These are phyloP conservation scores for Ceratonia siliqua DNA, from an alignment of 306 rosid species.

Conservation along the genomic window DNA sequence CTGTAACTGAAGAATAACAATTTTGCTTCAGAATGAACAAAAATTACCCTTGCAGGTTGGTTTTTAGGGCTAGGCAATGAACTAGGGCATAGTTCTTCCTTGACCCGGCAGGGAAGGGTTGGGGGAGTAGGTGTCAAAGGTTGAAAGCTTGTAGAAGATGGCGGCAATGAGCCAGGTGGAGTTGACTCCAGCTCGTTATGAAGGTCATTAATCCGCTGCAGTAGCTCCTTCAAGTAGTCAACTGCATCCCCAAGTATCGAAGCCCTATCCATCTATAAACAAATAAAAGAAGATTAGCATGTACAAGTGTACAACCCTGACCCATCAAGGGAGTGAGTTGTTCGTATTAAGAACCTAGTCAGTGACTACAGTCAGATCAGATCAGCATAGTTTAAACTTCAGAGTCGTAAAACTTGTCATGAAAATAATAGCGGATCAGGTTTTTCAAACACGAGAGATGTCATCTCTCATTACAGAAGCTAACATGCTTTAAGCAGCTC, in stretches of 20 bases:
- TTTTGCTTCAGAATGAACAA: background rate
- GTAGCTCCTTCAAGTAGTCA: slow-evolving; percentile 83
- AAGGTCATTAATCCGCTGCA: slow-evolving; percentile 69
- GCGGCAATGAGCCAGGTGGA: slow-evolving; percentile 53
- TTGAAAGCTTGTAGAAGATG: slow-evolving; percentile 57
- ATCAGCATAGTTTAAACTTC: slow-evolving; percentile 4
- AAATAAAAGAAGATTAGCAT: slow-evolving; percentile 6
- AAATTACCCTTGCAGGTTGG: slow-evolving; percentile 70
- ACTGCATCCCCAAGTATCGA: slow-evolving; percentile 88
- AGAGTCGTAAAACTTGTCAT: background rate
- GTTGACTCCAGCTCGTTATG: slow-evolving; percentile 67
- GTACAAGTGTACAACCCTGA: background rate
- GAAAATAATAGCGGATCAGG: background rate
- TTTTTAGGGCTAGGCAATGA: slow-evolving; percentile 58
- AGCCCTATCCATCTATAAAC: slow-evolving; percentile 83
- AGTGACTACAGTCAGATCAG: slow-evolving; percentile 1
- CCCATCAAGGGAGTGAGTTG: background rate
- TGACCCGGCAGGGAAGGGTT: slow-evolving; percentile 64
- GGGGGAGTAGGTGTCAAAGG: slow-evolving; percentile 65
- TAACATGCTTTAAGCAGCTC: background rate
- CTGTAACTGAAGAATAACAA: background rate
- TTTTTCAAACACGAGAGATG: background rate
- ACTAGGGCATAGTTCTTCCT: slow-evolving; percentile 74
- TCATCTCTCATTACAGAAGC: background rate
- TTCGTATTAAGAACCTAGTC: background rate